phyloP scores from a whole-genome alignment of 129 eudicot genomes.

The Saposhnikovia divaricata region DNA sequence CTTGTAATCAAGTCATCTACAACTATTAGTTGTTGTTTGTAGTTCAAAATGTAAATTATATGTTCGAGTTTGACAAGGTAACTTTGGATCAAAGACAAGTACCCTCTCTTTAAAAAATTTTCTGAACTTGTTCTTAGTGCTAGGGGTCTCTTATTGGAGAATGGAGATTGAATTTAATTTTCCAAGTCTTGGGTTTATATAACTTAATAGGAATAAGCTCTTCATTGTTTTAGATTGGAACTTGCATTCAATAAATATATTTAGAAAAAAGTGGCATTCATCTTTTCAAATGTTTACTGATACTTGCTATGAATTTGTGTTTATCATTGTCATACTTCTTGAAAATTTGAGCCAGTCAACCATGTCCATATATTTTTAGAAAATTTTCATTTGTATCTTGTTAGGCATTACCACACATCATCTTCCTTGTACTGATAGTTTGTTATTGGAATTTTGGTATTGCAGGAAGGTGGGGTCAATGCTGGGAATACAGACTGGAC shows the following conservation, averaged over 20 bases:
- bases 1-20: not conserved
- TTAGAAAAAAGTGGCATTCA: not conserved
- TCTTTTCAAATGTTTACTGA: not conserved
- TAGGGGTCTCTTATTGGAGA: not conserved
- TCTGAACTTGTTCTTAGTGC: not conserved
- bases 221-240: not conserved
- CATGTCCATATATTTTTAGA: not conserved
- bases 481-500: conserved; percentile 56
- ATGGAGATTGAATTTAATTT: not conserved
- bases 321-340: not conserved
- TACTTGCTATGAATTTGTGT: not conserved
- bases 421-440: not conserved
- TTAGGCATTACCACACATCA: not conserved
- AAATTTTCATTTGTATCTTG: not conserved
- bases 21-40: not conserved
- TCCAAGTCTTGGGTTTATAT: not conserved
- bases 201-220: not conserved
- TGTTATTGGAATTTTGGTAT: not conserved
- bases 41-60: not conserved
- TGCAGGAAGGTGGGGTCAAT: conserved; percentile 50
- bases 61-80: not conserved
- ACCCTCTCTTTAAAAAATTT: not conserved
- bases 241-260: not conserved
- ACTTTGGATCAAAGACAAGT: not conserved
- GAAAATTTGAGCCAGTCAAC: not conserved